Base-by-base conservation (phyloP, 176 grass and related monocot species). In the Juncus effusus region DNA sequence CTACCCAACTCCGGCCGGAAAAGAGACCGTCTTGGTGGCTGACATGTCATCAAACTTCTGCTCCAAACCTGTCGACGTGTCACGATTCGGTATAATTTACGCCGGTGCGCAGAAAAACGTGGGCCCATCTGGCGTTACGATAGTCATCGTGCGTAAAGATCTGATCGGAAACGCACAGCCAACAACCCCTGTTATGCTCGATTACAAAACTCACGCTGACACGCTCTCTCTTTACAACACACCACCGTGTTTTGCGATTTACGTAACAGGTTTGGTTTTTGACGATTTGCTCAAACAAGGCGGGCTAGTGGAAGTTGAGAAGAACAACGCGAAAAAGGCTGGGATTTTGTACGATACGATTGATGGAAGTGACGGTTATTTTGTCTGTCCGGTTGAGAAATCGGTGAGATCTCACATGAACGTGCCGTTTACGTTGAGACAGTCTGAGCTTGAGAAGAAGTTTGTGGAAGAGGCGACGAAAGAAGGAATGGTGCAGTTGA, bases 11-110 rank as follows among this genome's bases (percentile, higher is more conserved):
- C 83, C 94, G 4, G 63, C 4, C 7, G 82, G 89, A 61, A 62
- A 74, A 51, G 28, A 75, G 5, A 77, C 72, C 44, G 16, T 99
- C 81, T 80, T 99, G 51, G 83, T 99, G 13, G 94, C 94, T 56
- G 94, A 99, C 73, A 99, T 99, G 94, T 99, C 94, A 42, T 99
- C 94, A 47, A 99, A 99, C 71, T 99, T 99, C 89, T 99, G 94
- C 78, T 99, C 94, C 64, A 99, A 99, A 76, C 89, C 94, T n/a
- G 94, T 99, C 2, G 85, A 99, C 50, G 88, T 93, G 19, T 90
- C 94, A 47, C 81, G 80, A 2, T 93, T 99, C 64, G 94, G 88
- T 6, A 13, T 90, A 75, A 99, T 99, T 85, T 99, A 99, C 63
- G 94, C 94, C 0, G 94, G 94, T 9, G 94, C 88, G 66, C 94